Evolutionary conservation across 306 rosid species (phyloP), one percentile per base, ranked within the genome.

Genomic region (Luffa aegyptiaca): DNA sequence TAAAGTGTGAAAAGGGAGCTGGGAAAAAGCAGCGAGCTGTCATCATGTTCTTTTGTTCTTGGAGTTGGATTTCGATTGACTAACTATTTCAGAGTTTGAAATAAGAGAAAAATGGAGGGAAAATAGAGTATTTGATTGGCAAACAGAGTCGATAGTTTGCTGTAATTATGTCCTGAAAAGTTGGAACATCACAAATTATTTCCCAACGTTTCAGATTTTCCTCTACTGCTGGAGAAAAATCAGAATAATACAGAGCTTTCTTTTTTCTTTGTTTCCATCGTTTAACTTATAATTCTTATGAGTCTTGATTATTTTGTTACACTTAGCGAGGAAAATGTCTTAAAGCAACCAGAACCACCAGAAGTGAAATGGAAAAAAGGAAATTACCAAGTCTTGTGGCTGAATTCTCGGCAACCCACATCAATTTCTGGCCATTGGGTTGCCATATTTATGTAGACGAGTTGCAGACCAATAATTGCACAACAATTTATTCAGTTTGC

Each of bases 1-100:
- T 74, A 44, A 83, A 88, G 87, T 82, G 85, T 16, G 86, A 86
- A 81, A 80, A 81, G 75, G 39, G 59, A 39, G 69, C 1, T 37
- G 71, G n/a, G 82, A 58, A 84, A 91, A 91, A 87, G 92, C 66
- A 76, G 81, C 56, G 76, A 81, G 86, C 84, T 88, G 88, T 88
- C 90, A 86, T 90, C 72, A 86, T 87, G 84, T 82, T 81, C 46
- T 84, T 80, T 81, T 13, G 78, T 56, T 20, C 33, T 66, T 53
- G 79, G 72, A 52, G 75, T 72, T 86, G 84, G 84, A 82, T 72
- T 88, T 55, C 86, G 79, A 85, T 86, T 83, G 85, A 86, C 71
- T 78, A 77, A 82, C 64, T 81, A 77, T 48, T 80, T 80, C 55
- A 73, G 61, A 64, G 63, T 84, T 90, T 86, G 90, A 83, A 86